Evolutionary conservation across 306 rosid species (phyloP).

Genomic region (Cucumis sativus): Cucumber_9930_V3 NC_026658.2:4800501-4801000

Average conservation of each 20-base stretch:
- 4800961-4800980: neutral
- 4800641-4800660: constrained; percentile 66
- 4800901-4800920: neutral
- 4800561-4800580: constrained; percentile 63
- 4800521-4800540: constrained; percentile 66
- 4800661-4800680: constrained; percentile 52
- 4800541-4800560: constrained; percentile 69
- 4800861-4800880: neutral
- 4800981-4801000: neutral
- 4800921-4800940: neutral
- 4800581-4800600: constrained; percentile 73
- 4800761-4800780: neutral
- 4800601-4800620: constrained; percentile 89
- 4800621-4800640: constrained; percentile 59
- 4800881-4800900: neutral
- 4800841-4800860: neutral
- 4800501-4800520: constrained; percentile 81
- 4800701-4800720: constrained; percentile 94
- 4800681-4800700: constrained; percentile 64
- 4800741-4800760: neutral
- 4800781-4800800: neutral
- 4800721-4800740: constrained; percentile 17
- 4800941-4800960: neutral
- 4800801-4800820: neutral
- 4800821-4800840: neutral